These are phyloP conservation scores for Alternaria novae-zelandiae DNA, from an alignment of 2,329 filamentous ascomycete species.

Conservation along the genomic window DNA sequence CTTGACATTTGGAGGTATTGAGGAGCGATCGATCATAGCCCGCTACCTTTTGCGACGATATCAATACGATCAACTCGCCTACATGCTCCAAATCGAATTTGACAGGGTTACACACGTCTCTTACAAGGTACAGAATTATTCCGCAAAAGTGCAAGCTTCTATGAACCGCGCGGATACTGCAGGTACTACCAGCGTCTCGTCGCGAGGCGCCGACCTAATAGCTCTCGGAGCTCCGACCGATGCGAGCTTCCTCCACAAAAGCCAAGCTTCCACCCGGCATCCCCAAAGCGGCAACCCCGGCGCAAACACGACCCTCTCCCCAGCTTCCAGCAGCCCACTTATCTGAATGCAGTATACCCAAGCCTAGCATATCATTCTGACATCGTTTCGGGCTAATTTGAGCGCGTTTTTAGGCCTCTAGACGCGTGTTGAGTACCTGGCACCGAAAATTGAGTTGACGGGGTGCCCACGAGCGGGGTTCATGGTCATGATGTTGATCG, in stretches of 20 bases:
- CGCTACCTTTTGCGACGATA: neutral
- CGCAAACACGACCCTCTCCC: constrained; percentile 12
- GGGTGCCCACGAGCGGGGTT: constrained; percentile 11
- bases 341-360: constrained; percentile 28
- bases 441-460: neutral
- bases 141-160: neutral
- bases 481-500: constrained; percentile 18
- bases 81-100: neutral
- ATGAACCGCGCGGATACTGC: neutral
- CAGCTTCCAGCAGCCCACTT: neutral
- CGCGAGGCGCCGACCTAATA: neutral
- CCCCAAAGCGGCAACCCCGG: constrained; percentile 30
- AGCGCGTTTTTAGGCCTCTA: neutral
- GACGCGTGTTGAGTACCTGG: neutral
- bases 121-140: no score
- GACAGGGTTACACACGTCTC: neutral
- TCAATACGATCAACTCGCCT: neutral
- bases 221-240: constrained; percentile 22
- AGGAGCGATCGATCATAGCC: neutral
- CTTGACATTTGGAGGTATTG: neutral
- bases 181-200: neutral
- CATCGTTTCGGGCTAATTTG: constrained; percentile 8
- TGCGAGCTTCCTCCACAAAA: constrained; percentile 10
- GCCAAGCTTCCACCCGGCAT: constrained; percentile 13
- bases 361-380: neutral